Evolutionary conservation across 176 grass and related monocot species (phyloP), one percentile per base, ranked within the genome.

Genomic region (Echinochloa phyllopogon): DNA sequence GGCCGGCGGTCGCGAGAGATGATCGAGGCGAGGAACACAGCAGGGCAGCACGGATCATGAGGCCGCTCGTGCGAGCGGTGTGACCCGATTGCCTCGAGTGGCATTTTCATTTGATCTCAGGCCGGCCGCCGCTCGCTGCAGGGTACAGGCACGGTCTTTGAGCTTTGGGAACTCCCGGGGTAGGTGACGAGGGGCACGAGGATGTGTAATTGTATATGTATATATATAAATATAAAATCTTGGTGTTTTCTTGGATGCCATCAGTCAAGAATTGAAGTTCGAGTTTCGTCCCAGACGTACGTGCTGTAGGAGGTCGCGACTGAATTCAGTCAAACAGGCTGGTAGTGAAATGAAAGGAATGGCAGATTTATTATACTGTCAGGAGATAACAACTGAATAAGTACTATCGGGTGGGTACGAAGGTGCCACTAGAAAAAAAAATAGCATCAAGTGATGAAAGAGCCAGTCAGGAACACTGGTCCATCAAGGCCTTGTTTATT

Each of bases 11-110:
- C 29, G 60, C 12, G 23, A 8, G 42, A 50, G 68, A 24, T 44
- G 52, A 24, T 24, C 3, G 69, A 49, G 13, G 23, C 6, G 18
- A 44, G 6, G n/a, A 33, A 9, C 56, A 59, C n/a, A 59, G 56
- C 3, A 63, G 60, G 0, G 37, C 55, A 41, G 61, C 84, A 42
- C 55, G n/a, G 76, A 80, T 60, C 66, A 33, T 62, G 56, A 86
- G 76, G 42, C 56, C 56, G 58, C 76, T 39, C 84, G 69, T 50
- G 69, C 23, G 69, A 3, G 55, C 20, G 51, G 42, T 69, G 75
- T 56, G 73, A 9, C 11, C 72, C 49, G 36, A 25, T 44, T 20
- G 5, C 41, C 69, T 45, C 41, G 69, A 48, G 43, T 72, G 15
- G 24, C 24, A 25, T 73, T 73, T 51, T 73, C 45, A 29, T 29